These are phyloP conservation scores for Holtermannia corniformis DNA, from an alignment of 768 basidiomycete species.

Conservation along the genomic window DNA sequence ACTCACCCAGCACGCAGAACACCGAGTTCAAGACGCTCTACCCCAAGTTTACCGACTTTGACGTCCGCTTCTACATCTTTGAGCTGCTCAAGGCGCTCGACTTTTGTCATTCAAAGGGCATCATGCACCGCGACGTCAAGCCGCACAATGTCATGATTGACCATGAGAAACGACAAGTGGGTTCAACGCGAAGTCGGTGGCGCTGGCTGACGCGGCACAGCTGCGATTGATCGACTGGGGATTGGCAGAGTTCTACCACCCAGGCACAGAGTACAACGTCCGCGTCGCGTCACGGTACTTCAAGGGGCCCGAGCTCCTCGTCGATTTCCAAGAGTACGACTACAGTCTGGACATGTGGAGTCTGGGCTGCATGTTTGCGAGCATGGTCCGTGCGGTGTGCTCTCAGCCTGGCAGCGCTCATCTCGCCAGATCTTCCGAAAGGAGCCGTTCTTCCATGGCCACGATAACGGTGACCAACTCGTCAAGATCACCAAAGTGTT, in stretches of 20 bases:
- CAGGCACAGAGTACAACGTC: constrained; percentile 95
- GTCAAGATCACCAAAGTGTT: constrained; percentile 97
- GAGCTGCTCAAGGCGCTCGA: constrained; percentile 96
- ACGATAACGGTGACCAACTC: constrained; percentile 96
- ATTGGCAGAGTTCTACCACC: constrained; percentile 95
- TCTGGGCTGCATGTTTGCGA: constrained; percentile 97
- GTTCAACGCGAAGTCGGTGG: constrained; percentile 20
- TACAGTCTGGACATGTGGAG: constrained; percentile 99
- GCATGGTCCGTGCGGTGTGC: constrained; percentile 60
- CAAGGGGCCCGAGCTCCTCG: constrained; percentile 91
- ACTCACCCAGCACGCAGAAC: constrained; percentile 45
- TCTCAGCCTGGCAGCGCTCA: neutral
- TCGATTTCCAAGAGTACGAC: constrained; percentile 98
- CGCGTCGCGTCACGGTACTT: constrained; percentile 95
- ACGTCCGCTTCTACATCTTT: constrained; percentile 93
- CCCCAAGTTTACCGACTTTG: constrained; percentile 87
- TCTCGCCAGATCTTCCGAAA: constrained; percentile 82
- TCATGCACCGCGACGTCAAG: constrained; percentile 98
- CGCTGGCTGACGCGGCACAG: constrained; percentile 44
- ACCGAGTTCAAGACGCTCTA: constrained; percentile 95
- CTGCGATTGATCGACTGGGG: constrained; percentile 98
- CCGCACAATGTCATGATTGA: constrained; percentile 99
- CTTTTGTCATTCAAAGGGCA: constrained; percentile 95
- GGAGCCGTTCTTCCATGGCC: constrained; percentile 98
- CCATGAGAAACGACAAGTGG: constrained; percentile 86